Evolutionary conservation across 1,139 yeast genomes (phyloP).

Genomic region (Hanseniaspora uvarum): DNA sequence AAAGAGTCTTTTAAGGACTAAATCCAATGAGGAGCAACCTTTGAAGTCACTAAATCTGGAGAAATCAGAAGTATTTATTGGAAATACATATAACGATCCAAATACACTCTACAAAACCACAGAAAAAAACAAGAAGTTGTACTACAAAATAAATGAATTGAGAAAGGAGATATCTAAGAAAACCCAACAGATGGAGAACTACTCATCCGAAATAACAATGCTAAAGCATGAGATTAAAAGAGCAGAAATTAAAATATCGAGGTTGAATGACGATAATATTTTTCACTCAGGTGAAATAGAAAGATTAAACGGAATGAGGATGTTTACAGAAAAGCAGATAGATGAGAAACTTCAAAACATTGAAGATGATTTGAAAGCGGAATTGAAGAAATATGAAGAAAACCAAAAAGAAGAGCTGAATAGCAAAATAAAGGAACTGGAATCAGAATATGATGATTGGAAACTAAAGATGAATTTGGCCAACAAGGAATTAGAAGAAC

Average conservation of each 20-base stretch:
- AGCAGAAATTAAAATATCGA: slow-evolving; percentile 19
- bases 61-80: slow-evolving; percentile 2
- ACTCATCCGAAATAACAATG: slow-evolving; percentile 10
- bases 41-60: neutral
- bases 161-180: slow-evolving; percentile 5
- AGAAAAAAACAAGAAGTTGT: slow-evolving; percentile 14
- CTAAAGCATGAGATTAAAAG: slow-evolving; percentile 21
- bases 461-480: slow-evolving; percentile 15
- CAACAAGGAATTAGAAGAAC: slow-evolving; percentile 18
- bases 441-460: slow-evolving; percentile 9
- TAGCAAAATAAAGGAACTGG: slow-evolving; percentile 16
- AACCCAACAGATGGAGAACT: slow-evolving; percentile 1
- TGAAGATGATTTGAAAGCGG: slow-evolving; percentile 17
- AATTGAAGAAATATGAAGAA: slow-evolving; percentile 3
- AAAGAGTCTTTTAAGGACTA: neutral
- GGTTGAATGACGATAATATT: slow-evolving; percentile 17
- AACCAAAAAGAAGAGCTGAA: slow-evolving; percentile 19
- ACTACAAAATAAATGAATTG: slow-evolving; percentile 8
- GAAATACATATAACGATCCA: slow-evolving; percentile 12
- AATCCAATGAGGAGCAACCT: neutral
- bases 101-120: slow-evolving; percentile 7
- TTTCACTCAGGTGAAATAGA: slow-evolving; percentile 8
- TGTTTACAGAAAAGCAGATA: slow-evolving; percentile 18
- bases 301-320: slow-evolving; percentile 11
- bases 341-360: slow-evolving; percentile 19